phyloP scores from a whole-genome alignment of 306 rosid genomes.

The Lithocarpus polystachyus region DNA sequence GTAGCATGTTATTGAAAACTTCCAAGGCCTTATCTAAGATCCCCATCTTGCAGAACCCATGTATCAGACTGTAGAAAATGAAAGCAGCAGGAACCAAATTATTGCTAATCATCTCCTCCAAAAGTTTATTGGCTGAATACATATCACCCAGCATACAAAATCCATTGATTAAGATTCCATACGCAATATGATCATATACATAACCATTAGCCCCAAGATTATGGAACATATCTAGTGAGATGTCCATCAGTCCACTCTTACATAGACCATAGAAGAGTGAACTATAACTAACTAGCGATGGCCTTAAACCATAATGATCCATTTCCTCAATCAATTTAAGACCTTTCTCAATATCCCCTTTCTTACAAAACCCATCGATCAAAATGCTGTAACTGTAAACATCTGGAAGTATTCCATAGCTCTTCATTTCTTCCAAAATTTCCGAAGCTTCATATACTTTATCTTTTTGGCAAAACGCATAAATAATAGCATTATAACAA shows the following conservation, averaged over 20 bases:
- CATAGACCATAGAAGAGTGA: constrained; percentile 52
- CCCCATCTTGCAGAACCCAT: constrained; percentile 43
- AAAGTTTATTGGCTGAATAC: constrained; percentile 37
- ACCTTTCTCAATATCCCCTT: constrained; percentile 37
- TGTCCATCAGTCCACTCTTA: constrained; percentile 36
- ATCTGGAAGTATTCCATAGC: constrained; percentile 46
- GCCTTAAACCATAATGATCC: constrained; percentile 33
- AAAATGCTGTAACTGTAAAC: constrained; percentile 62
- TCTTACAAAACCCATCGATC: constrained; percentile 46
- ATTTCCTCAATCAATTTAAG: constrained; percentile 44
- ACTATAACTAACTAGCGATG: constrained; percentile 52
- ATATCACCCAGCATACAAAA: constrained; percentile 46
- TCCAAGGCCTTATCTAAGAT: constrained; percentile 33
- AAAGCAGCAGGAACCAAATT: constrained; percentile 37
- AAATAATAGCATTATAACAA: constrained; percentile 50
- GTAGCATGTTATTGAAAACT: constrained; percentile 40
- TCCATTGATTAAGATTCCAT: constrained; percentile 49
- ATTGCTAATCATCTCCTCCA: constrained; percentile 47
- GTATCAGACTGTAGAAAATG: constrained; percentile 31
- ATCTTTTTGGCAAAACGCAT: constrained; percentile 48
- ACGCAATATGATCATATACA: constrained; percentile 39
- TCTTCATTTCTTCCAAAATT: constrained; percentile 56
- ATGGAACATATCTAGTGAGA: constrained; percentile 25
- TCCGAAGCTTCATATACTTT: constrained; percentile 32
- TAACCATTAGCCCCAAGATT: constrained; percentile 31